These are phyloP conservation scores for Deakozyma indianensis DNA, from an alignment of 805 yeast genomes.

Conservation along the genomic window DNA sequence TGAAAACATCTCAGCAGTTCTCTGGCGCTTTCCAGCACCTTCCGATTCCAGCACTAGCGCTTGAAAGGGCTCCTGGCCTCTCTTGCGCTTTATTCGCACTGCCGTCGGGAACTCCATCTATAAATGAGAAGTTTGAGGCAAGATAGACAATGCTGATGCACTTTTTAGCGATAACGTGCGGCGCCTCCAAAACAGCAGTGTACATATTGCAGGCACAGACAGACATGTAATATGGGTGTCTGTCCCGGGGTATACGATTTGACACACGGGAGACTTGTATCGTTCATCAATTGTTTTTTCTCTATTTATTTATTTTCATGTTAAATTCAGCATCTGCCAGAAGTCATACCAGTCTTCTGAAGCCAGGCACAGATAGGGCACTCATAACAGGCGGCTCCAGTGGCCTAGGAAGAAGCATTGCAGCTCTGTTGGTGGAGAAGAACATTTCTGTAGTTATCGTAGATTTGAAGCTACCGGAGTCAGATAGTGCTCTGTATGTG, in stretches of 20 bases:
- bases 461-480: slow-evolving; percentile 37
- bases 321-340: too few relatives aligned
- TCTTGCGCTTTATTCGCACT: slow-evolving; percentile 72
- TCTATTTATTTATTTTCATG: too few relatives aligned
- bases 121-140: too few relatives aligned
- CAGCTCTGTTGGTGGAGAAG: slow-evolving; percentile 26
- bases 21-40: neutral
- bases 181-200: too few relatives aligned
- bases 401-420: slow-evolving; percentile 66
- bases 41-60: slow-evolving; percentile 32
- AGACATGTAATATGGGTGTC: too few relatives aligned
- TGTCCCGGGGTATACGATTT: too few relatives aligned
- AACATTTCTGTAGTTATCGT: slow-evolving; percentile 47
- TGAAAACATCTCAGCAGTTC: slow-evolving; percentile 12
- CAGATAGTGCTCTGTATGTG: slow-evolving; percentile 16
- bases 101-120: slow-evolving; percentile 34
- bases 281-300: too few relatives aligned
- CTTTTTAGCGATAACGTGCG: slow-evolving; percentile 1
- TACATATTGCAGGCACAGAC: too few relatives aligned
- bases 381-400: slow-evolving; percentile 73
- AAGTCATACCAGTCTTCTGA: too few relatives aligned
- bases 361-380: slow-evolving; percentile 45
- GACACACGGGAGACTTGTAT: too few relatives aligned
- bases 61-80: slow-evolving; percentile 79
- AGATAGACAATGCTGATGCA: slow-evolving; percentile 1